phyloP scores from a whole-genome alignment of 176 grass and related monocot species.

The Triticum timopheevii region DNA sequence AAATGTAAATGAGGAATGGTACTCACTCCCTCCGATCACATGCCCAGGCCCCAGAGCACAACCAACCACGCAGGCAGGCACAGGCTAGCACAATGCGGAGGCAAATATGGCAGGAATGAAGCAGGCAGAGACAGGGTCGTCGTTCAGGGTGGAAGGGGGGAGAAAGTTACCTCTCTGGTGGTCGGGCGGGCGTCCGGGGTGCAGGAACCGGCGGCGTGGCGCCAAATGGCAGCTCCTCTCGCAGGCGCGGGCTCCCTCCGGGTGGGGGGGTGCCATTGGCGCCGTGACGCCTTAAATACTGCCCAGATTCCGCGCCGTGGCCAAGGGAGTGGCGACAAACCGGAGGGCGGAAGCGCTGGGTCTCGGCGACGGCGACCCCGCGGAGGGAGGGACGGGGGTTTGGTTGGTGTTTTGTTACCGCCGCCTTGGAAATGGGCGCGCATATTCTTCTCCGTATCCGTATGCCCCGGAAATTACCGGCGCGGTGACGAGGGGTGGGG shows the following conservation, averaged over 20 bases:
- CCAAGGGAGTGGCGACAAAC: conserved; percentile 40
- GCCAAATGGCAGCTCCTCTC: conserved; percentile 40
- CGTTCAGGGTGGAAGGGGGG: neutral
- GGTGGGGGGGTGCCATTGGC: conserved; percentile 21
- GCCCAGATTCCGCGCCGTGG: conserved; percentile 25
- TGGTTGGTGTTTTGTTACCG: neutral
- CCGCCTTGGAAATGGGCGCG: conserved; percentile 25
- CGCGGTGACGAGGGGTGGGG: neutral
- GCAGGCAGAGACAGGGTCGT: neutral
- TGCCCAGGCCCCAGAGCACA: neutral
- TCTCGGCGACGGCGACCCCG: conserved; percentile 32
- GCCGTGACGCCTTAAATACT: conserved; percentile 38
- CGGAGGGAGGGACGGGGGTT: neutral
- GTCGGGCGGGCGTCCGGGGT: neutral
- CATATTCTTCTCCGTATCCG: conserved; percentile 39
- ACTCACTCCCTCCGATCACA: neutral
- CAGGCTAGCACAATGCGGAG: neutral
- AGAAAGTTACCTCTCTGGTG: neutral
- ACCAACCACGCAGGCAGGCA: neutral
- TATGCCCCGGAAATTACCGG: conserved; percentile 19
- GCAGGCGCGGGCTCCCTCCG: neutral
- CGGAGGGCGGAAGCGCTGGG: neutral
- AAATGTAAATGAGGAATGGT: neutral
- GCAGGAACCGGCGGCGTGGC: neutral
- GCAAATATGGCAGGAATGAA: conserved; percentile 12